Base-by-base conservation (phyloP, 306 rosid species). In the Cicer bijugum region DNA sequence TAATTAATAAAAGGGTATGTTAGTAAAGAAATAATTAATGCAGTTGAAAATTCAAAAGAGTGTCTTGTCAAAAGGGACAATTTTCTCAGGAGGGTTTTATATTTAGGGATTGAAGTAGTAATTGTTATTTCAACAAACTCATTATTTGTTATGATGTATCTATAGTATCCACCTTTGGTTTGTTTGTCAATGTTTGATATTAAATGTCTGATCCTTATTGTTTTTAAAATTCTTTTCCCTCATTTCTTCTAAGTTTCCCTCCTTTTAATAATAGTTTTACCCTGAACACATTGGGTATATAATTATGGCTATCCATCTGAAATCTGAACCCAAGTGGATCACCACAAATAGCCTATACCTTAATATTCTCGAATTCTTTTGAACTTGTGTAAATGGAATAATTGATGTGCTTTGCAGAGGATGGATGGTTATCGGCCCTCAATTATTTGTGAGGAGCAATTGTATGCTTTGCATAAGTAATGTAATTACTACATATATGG, bases 331-430 rank as follows among this genome's bases (percentile, higher is more conserved):
- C 45, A n/a, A 55, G 28, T 57, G 50, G 59, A 52, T 43, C 16
- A 51, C 43, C 39, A 48, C 58, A 69, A 15, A 61, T 47, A 43
- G 53, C 65, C 44, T 8, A 52, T 74, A 20, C 77, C 68, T 61
- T 19, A 77, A 77, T 42, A 38, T 50, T 43, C 6, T 46, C 40
- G 12, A 46, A 65, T 61, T 81, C 19, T 75, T 63, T 71, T 47
- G 38, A 46, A 44, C 68, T 72, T 52, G 59, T 15, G 19, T 52
- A 48, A 17, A 8, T 39, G 23, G 66, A 23, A 10, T 37, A 61
- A n/a, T 42, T 15, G 51, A 38, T 16, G 71, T 67, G 75, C 67
- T 59, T 59, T 82, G 77, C 50, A 33, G 69, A 46, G 72, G 48
- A 67, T 33, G 44, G 61, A 67, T 67, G 40, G 44, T 16, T 61